Conservation (phyloP, 768 basidiomycete species). For the Multifurca ochricompacta region DNA sequence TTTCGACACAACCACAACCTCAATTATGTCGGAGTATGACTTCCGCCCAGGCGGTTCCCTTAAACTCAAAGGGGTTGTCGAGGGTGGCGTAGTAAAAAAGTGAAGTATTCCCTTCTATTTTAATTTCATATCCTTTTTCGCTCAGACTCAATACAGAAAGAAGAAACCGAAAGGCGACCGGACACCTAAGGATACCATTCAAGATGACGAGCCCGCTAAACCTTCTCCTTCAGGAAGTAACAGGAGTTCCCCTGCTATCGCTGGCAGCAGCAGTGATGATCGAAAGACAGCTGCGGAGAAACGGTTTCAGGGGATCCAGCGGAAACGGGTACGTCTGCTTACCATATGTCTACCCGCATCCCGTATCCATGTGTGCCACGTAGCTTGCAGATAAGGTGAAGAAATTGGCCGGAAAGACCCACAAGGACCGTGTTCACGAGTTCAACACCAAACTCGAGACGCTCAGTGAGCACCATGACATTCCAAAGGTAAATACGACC, state of each 20-base stretch:
- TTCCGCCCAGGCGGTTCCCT: constrained; percentile 81
- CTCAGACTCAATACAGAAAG: constrained; percentile 43
- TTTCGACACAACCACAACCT: too few relatives aligned
- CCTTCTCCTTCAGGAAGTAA: constrained; percentile 49
- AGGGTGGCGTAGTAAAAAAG: constrained; percentile 82
- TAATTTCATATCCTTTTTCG: background rate
- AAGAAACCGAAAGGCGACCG: constrained; percentile 60
- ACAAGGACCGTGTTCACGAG: constrained; percentile 90
- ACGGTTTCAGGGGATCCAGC: constrained; percentile 84
- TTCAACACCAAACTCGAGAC: constrained; percentile 82
- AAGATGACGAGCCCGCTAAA: constrained; percentile 34
- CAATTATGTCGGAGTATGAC: constrained; percentile 74
- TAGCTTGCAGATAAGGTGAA: constrained; percentile 73
- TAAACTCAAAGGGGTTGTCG: constrained; percentile 77
- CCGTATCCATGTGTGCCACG: constrained; percentile 10
- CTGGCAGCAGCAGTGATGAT: constrained; percentile 34
- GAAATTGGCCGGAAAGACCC: constrained; percentile 74
- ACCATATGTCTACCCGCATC: background rate
- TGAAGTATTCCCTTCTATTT: constrained; percentile 30
- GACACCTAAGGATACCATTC: constrained; percentile 32
- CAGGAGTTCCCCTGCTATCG: constrained; percentile 52
- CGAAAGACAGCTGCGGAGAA: constrained; percentile 82
- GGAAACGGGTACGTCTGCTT: constrained; percentile 47
- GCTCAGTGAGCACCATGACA: constrained; percentile 90
- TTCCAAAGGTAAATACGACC: constrained; percentile 62